Evolutionary conservation across 1,139 yeast genomes (phyloP).

Genomic region (Saccharomyces hybrid): DNA sequence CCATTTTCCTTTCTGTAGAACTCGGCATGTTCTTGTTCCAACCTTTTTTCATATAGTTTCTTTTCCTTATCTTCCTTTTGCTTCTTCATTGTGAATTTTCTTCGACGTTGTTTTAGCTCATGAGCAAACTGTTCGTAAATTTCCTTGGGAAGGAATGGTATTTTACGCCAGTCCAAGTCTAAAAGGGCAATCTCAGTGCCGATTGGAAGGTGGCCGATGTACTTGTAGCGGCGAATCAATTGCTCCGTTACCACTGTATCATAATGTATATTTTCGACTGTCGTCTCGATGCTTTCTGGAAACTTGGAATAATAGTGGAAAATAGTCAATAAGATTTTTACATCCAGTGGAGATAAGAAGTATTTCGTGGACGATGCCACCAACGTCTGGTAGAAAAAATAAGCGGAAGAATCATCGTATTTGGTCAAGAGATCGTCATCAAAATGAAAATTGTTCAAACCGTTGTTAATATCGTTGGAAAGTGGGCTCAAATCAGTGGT

Average conservation of each 20-base stretch:
- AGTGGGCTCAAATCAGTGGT: slow-evolving; percentile 1
- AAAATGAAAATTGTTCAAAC: slow-evolving; percentile 13
- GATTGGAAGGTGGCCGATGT: slow-evolving; percentile 70
- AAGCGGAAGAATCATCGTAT: slow-evolving; percentile 37
- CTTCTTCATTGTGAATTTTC: slow-evolving; percentile 45
- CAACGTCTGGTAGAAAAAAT: slow-evolving; percentile 64
- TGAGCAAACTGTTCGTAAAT: slow-evolving; percentile 49
- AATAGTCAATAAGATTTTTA: slow-evolving; percentile 57
- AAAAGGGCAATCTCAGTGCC: slow-evolving; percentile 80
- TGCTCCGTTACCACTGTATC: slow-evolving; percentile 48
- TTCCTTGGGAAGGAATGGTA: slow-evolving; percentile 38
- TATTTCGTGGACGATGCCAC: slow-evolving; percentile 54
- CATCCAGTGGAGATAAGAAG: slow-evolving; percentile 71
- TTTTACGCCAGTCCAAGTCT: slow-evolving; percentile 73
- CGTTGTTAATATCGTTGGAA: not conserved
- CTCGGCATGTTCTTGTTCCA: slow-evolving; percentile 50
- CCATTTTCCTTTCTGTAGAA: slow-evolving; percentile 54
- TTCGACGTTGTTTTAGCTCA: slow-evolving; percentile 56
- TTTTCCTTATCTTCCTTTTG: slow-evolving; percentile 60
- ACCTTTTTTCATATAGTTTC: slow-evolving; percentile 50
- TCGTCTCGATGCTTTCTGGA: slow-evolving; percentile 56
- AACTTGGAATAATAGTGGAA: slow-evolving; percentile 56
- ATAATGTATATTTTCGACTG: slow-evolving; percentile 61
- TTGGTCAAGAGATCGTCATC: slow-evolving; percentile 13
- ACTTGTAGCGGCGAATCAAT: slow-evolving; percentile 57